Evolutionary conservation across 202 grass and related monocot genomes (phyloP), one percentile per base, ranked within the genome.

Genomic region (Carex arenaria): DNA sequence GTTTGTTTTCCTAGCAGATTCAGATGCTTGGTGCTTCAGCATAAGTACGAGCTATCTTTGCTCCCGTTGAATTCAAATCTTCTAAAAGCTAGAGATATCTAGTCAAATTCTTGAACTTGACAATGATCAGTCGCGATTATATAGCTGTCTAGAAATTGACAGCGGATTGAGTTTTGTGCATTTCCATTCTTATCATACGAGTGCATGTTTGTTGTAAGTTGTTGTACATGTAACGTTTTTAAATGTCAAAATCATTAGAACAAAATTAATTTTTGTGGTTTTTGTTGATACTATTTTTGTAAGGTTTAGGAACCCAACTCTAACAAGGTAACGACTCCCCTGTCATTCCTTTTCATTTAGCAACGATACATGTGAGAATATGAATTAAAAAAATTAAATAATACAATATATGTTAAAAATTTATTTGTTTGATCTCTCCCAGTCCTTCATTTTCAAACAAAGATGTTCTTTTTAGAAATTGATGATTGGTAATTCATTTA

Each of bases 1-100:
- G 4, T 78, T 64, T 73, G 64, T 69, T 43, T 82, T 20, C 31
- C 67, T 34, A 78, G 72, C 87, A 89, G 87, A 82, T 88, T 61
- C 79, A 89, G n/a, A 86, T 38, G 77, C 43, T 89, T 20, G 76
- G 79, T 65, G 72, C 84, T 71, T 85, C 79, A 83, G 79, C 54
- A 45, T 85, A 64, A 54, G 11, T 72, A 68, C 9, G 45, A n/a
- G 42, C 42, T 84, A 20, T 36, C 6, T 13, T 60, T 43, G 36
- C 63, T 20, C 28, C 20, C 14, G 43, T 13, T 65, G 8, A 54
- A 55, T 53, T 11, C 17, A 61, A 69, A 69, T 53, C 4, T 53
- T 23, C 5, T 67, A 52, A 69, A 82, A 67, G 10, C 23, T 17
- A 19, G n/a, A 49, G 78, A 63, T 64, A 17, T 28, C 22, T 65